Evolutionary conservation across 2,329 filamentous ascomycete genomes (phyloP).

Genomic region (Trichoderma guizhouense): DNA sequence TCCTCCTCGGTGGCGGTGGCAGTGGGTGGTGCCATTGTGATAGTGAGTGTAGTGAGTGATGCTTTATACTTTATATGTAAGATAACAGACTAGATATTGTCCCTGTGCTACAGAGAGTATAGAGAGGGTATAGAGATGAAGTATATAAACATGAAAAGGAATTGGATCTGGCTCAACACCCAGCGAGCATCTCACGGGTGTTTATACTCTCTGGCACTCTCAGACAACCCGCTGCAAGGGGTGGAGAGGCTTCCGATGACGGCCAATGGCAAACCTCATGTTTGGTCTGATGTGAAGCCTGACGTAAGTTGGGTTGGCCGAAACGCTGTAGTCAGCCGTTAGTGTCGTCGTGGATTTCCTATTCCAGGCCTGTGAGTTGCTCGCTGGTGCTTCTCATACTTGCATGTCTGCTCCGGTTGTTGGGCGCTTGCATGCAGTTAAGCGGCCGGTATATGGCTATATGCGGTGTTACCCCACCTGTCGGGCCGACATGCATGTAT

Average conservation of each 20-base stretch:
- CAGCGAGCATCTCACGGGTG: background rate
- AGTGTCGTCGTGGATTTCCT: conserved; percentile 4
- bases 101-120: background rate
- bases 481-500: background rate
- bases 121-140: too few relatives aligned
- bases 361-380: background rate
- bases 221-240: background rate
- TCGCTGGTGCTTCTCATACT: background rate
- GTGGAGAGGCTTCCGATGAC: background rate
- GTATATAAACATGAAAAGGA: too few relatives aligned
- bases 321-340: background rate
- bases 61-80: background rate
- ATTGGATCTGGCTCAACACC: background rate
- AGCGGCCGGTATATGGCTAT: background rate
- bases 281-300: background rate
- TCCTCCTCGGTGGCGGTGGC: conserved; percentile 14
- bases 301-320: conserved; percentile 10
- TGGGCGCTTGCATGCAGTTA: background rate
- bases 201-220: background rate
- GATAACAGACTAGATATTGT: background rate
- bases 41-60: background rate
- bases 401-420: background rate
- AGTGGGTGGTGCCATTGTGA: conserved; percentile 20
- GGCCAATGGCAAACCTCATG: background rate
- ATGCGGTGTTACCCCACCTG: background rate